Evolutionary conservation across 129 eudicot species (phyloP).

Genomic region (Helianthus tuberosus): DNA sequence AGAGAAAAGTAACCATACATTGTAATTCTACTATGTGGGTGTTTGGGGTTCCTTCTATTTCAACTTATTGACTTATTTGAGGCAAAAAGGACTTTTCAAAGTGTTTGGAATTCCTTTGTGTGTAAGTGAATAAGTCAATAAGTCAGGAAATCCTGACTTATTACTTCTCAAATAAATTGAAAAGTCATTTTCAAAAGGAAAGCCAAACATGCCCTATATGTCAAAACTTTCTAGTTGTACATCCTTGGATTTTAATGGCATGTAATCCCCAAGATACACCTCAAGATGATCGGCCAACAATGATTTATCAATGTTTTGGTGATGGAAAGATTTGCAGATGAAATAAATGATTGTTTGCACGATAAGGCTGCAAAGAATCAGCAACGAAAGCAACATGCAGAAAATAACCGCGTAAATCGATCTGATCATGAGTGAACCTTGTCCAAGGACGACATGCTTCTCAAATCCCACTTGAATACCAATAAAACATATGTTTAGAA

Average conservation of each 20-base stretch:
- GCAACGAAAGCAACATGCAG: constrained; percentile 29
- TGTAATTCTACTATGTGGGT: constrained; percentile 20
- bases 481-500: constrained; percentile 39
- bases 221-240: constrained; percentile 41
- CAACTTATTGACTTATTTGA: too few species aligned
- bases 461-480: constrained; percentile 40
- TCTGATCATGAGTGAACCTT: constrained; percentile 16
- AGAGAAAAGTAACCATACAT: background rate
- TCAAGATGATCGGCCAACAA: constrained; percentile 59
- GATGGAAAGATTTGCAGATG: constrained; percentile 61
- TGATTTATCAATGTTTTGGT: constrained; percentile 58
- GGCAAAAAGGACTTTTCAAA: too few species aligned
- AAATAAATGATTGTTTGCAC: constrained; percentile 50
- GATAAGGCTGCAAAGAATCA: constrained; percentile 42
- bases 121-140: too few species aligned
- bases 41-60: too few species aligned
- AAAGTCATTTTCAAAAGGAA: too few species aligned
- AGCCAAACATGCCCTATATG: too few species aligned
- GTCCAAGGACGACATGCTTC: constrained; percentile 23
- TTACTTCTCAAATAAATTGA: too few species aligned
- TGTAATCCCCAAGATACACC: constrained; percentile 55
- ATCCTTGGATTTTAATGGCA: constrained; percentile 45
- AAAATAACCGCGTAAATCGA: constrained; percentile 24
- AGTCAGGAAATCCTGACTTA: too few species aligned
- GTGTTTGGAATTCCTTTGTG: too few species aligned